Base-by-base conservation (phyloP, 768 basidiomycete species). In the Suillus occidentalis region DNA sequence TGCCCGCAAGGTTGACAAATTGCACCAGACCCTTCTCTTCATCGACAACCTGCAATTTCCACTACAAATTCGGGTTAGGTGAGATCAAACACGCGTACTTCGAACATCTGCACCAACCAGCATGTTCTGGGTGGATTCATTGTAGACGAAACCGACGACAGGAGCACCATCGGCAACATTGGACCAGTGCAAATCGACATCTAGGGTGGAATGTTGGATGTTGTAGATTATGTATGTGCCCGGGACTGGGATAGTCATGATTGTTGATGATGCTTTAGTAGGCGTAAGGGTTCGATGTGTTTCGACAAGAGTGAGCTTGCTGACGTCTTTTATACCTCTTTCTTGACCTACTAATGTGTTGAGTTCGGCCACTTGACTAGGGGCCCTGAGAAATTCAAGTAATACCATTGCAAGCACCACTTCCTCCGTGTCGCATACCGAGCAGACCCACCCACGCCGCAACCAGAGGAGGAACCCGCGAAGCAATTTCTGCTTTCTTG, bases 201-300 rank as follows among this genome's bases (percentile, higher is more conserved):
- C 52, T 53, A 18, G 28, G 52, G 16, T 31, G 28, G 52, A 53
- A 6, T 53, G 31, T 53, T 53, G 52, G 52, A 53, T 53, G 28
- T 53, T 53, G 52, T 53, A 53, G 52, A 53, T 53, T 28, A 53
- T 28, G 52, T 53, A 53, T 20, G 28, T 53, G 28, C 52, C 52
- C 18, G 52, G 52, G 31, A 31, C 52, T 53, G 52, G 52, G 28
- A 53, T 53, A 20, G 52, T 53, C 52, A 53, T 53, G 52, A 18
- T 52, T 28, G 50, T 31, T 31, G 16, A 53, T 53, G 28, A 53
- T 20, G 4, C 18, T 53, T 31, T 31, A 31, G 52, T 53, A 31
- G 52, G 28, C 20, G 52, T 31, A 10, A 53, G 16, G 28, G 28
- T 53, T 53, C 16, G 52, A 31, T 53, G 52, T 2, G 52, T 18